Base-by-base conservation (phyloP, 306 rosid genomes). In the Potentilla sterilis region DNA sequence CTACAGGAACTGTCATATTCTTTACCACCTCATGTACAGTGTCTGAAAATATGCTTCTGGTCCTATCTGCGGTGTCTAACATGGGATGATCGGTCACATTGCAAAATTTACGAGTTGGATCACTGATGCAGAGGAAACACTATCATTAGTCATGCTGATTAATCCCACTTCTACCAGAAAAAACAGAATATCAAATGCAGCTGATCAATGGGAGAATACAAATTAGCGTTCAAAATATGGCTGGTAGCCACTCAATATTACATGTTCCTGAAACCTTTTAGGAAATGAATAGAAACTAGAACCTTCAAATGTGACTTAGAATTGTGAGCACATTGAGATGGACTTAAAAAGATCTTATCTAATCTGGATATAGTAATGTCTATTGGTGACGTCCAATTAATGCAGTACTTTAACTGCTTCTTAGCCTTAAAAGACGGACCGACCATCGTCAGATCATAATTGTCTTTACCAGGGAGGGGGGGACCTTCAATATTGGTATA, bases 31-130 rank as follows among this genome's bases (percentile, higher is more conserved):
- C 92, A 55, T 80, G 80, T 67, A 85, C 79, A 38, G 82, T 77
- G 68, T 89, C 97, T 5, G 94, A 84, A 78, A 90, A 87, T 69
- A 81, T 44, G 80, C 83, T 88, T 80, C 68, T 83, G 14, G 85
- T 92, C 69, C 76, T 80, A 69, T 89, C 96, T 51, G 84, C 52
- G 10, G 84, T 78, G 43, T 88, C 89, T 32, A 68, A 75, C 14
- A 78, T 47, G 10, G 96, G 96, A 68, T 69, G 70, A 48, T 59
- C 78, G 15, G 92, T 92, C 72, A 88, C 88, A 12, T 81, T 75
- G 78, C 97, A 92, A 51, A 78, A 66, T 78, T 87, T 81, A 28
- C 70, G 84, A 38, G 87, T 83, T 42, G 59, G 85, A 75, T 87
- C 89, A 78, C 97, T 92, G 90, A 41, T 73, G 77, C 76, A 81